phyloP scores from a whole-genome alignment of 192 early-diverging fungal genomes.

The Entomortierella chlamydospora region DNA sequence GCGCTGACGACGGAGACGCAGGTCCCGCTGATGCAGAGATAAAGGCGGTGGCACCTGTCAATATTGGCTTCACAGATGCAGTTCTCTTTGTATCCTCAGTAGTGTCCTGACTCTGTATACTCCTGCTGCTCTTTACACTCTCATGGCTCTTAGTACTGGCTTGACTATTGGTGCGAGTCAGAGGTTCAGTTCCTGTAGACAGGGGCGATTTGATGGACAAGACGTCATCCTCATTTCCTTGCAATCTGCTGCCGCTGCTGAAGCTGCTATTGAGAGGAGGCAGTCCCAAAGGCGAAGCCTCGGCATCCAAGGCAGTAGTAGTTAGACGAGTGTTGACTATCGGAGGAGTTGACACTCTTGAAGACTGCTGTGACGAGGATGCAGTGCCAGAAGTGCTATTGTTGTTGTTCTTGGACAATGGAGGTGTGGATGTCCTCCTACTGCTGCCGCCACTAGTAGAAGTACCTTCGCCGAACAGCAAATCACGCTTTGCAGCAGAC shows the following conservation, averaged over 20 bases:
- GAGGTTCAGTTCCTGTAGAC: constrained; percentile 8
- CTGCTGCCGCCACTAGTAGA: neutral
- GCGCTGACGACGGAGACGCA: neutral
- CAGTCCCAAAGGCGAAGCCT: constrained; percentile 20
- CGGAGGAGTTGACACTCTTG: constrained; percentile 24
- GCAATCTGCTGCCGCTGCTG: neutral
- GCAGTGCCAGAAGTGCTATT: neutral
- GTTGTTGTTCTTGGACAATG: constrained; percentile 17
- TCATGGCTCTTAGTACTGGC: constrained; percentile 35
- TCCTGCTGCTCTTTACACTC: constrained; percentile 29
- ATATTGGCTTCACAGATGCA: neutral
- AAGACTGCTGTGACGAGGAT: constrained; percentile 5
- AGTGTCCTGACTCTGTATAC: constrained; percentile 24
- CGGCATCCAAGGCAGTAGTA: constrained; percentile 15
- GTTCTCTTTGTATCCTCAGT: neutral
- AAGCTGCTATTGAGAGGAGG: constrained; percentile 1
- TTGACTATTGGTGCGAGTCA: constrained; percentile 44
- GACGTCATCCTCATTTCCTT: constrained; percentile 10
- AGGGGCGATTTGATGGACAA: constrained; percentile 22
- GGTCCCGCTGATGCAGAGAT: neutral
- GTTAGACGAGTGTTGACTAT: neutral
- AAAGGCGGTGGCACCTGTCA: neutral
- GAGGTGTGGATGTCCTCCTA: constrained; percentile 41
- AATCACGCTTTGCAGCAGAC: constrained; percentile 36
- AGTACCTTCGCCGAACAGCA: constrained; percentile 32